Evolutionary conservation across 2,329 filamentous ascomycete genomes (phyloP).

Genomic region (Orbilia brochopaga): DNA sequence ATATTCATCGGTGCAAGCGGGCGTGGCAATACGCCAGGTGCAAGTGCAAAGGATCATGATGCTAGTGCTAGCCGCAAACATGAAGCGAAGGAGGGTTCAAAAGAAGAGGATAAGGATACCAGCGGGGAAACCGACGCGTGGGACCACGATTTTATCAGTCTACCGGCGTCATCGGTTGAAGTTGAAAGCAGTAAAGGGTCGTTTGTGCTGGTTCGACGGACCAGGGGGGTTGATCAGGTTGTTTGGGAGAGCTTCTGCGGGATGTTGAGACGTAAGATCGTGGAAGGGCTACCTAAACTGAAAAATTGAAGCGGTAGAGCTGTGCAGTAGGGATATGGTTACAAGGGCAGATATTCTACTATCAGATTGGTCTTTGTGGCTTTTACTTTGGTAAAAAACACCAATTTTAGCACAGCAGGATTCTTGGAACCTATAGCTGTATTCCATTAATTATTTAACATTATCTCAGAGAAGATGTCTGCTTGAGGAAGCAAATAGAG

Average conservation of each 20-base stretch:
- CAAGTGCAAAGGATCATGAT: slow-evolving; percentile 27
- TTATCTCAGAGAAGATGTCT: background rate
- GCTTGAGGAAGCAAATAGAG: background rate
- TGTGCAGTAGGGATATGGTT: background rate
- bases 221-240: slow-evolving; percentile 73
- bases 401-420: too few relatives aligned
- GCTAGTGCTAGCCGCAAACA: slow-evolving; percentile 23
- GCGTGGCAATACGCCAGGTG: slow-evolving; percentile 56
- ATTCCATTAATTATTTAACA: slow-evolving; percentile 19
- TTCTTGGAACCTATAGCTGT: too few relatives aligned
- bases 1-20: slow-evolving; percentile 56
- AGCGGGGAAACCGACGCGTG: slow-evolving; percentile 63
- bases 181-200: slow-evolving; percentile 60
- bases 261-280: slow-evolving; percentile 69
- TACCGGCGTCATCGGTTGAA: slow-evolving; percentile 57
- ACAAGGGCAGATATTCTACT: background rate
- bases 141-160: slow-evolving; percentile 61
- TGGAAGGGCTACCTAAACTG: slow-evolving; percentile 22
- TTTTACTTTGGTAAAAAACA: too few relatives aligned
- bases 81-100: slow-evolving; percentile 41
- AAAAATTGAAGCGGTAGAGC: slow-evolving; percentile 1
- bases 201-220: slow-evolving; percentile 69
- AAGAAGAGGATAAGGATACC: slow-evolving; percentile 57
- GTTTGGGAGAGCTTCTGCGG: slow-evolving; percentile 88
- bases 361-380: too few relatives aligned